Evolutionary conservation across 495 filamentous ascomycete species (phyloP), one percentile per base, ranked within the genome.

Genomic region (Apiosordaria backusii): DNA sequence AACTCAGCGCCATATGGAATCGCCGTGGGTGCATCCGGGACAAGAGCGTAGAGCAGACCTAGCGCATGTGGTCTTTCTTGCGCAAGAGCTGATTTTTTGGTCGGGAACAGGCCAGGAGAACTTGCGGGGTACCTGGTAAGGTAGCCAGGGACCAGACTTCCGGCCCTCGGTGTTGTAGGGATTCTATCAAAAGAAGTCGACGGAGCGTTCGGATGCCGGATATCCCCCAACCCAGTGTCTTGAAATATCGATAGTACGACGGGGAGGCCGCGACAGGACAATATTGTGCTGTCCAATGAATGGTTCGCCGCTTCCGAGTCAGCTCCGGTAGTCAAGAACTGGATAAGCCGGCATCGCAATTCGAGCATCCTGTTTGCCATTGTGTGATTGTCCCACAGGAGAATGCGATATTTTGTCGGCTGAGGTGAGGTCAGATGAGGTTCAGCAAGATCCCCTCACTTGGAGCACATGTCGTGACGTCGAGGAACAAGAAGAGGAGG

Each of bases 261-360:
- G 10, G 35, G 9, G 16, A 45, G 10, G 16, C 2, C 35, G n/a
- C n/a, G n/a, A n/a, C 16, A 2, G 16, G 35, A 45, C 35, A 45
- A 45, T 7, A 2, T 13, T 45, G 35, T 7, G 16, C 13, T 45
- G 35, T 15, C 35, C 35, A 18, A 45, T 45, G 35, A 45, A 45
- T 45, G 35, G 35, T 45, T 45, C 35, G 35, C 35, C 35, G 35
- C 52, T 55, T 55, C 52, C 52, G 52, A 55, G 19, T 55, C 52
- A 55, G 52, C 52, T 21, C 52, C 52, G 52, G 52, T 23, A 7
- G 7, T 19, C 52, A 55, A 18, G 52, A 55, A 21, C 52, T 55
- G 52, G n/a, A 15, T 55, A 55, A 55, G 52, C 52, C 52, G 52
- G 19, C n/a, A 55, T 3, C 52, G 52, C 52, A 55, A 22, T 22